A percentile compares a stretch with the other conserved stretches of the same genome.
These are phyloP conservation scores for Neopestalotiopsis sp. DNA, from an alignment of 2,329 filamentous ascomycete species.

Conservation along the genomic window DNA sequence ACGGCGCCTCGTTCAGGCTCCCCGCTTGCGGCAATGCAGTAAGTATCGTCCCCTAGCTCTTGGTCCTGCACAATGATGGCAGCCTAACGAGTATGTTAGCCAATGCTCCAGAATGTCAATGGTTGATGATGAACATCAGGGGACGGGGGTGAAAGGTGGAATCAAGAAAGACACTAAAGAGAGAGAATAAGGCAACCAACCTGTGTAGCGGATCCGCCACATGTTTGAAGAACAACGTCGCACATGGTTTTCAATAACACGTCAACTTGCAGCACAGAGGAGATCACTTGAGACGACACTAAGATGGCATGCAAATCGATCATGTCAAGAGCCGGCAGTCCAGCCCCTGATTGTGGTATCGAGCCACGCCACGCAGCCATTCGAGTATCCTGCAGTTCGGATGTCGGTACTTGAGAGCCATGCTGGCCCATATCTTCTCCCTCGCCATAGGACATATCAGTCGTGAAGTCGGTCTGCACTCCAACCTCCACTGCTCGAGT, in stretches of 20 bases:
- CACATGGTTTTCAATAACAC: conserved; percentile 81
- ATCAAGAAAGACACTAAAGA: not conserved
- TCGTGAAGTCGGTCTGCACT: conserved; percentile 74
- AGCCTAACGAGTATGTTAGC: conserved; percentile 42
- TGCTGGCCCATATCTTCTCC: conserved; percentile 45
- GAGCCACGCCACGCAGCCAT: conserved; percentile 69
- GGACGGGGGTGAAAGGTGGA: no score
- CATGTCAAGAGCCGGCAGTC: conserved; percentile 80
- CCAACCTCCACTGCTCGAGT: conserved; percentile 65
- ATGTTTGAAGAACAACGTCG: conserved; percentile 80
- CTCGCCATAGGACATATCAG: conserved; percentile 62
- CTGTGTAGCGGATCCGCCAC: conserved; percentile 71
- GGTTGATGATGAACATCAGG: no score
- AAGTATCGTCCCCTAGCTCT: conserved; percentile 59
- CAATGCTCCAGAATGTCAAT: not conserved
- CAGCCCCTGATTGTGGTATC: conserved; percentile 63
- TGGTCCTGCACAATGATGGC: conserved; percentile 78
- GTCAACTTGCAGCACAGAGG: conserved; percentile 78
- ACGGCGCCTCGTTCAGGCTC: conserved; percentile 72
- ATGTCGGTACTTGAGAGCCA: conserved; percentile 43
- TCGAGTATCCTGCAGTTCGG: conserved; percentile 60
- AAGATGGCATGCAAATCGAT: conserved; percentile 81
- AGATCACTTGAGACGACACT: conserved; percentile 80
- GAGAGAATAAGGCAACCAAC: conserved; percentile 1
- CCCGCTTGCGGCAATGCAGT: conserved; percentile 77